Conservation (phyloP, 1,284 basidiomycete species). For the Leccinum cinnamomeum region DNA sequence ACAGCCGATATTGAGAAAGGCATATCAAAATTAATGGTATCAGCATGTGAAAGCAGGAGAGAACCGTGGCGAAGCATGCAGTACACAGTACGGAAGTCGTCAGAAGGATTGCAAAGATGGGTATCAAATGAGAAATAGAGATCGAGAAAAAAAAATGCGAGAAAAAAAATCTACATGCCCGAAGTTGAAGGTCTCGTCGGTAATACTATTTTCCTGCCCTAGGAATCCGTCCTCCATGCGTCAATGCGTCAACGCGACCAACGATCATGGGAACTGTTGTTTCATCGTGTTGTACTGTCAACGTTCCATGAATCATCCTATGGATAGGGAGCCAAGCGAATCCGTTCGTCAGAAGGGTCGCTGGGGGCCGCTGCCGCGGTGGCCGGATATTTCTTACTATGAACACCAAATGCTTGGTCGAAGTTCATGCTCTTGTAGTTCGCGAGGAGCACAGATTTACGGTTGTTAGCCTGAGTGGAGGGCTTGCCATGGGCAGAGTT, state of each 20-base stretch:
- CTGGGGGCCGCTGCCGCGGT: constrained; percentile 14
- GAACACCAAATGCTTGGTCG: constrained; percentile 53
- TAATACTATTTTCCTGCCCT: not conserved
- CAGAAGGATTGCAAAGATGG: not conserved
- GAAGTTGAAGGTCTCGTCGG: not conserved
- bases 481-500: constrained; percentile 48
- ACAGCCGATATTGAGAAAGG: not conserved
- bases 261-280: not conserved
- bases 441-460: constrained; percentile 33
- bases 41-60: constrained; percentile 1
- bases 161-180: not conserved
- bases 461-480: constrained; percentile 40
- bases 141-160: not conserved
- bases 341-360: constrained; percentile 40
- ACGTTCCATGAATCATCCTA: constrained; percentile 22
- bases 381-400: constrained; percentile 19
- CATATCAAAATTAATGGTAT: not conserved
- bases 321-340: constrained; percentile 45
- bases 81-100: constrained; percentile 9
- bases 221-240: not conserved
- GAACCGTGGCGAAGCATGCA: not conserved
- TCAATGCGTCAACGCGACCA: not conserved
- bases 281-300: constrained; percentile 6
- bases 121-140: not conserved
- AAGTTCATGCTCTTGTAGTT: constrained; percentile 38